Evolutionary conservation across 2,329 filamentous ascomycete genomes (phyloP), one percentile per base, ranked within the genome.

Genomic region (Dactylonectria estremocensis): DNA sequence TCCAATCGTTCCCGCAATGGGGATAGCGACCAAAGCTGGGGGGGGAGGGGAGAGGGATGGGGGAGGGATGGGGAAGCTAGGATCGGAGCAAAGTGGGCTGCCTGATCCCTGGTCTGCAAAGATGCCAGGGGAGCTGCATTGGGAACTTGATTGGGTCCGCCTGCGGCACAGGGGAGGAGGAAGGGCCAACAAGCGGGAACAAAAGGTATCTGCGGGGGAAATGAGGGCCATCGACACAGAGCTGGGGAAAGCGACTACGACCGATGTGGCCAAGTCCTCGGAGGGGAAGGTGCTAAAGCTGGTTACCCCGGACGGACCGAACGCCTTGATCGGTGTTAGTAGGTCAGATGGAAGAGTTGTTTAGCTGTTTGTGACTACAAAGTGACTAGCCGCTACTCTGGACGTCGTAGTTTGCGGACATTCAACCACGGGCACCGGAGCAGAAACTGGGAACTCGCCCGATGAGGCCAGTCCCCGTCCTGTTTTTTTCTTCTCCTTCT

Each of bases 191-290:
- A 8, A 48, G 63, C 52, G 54, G 59, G 22, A 60, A 28, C 24
- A 28, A 28, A 45, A 43, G 37, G 52, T 61, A 37, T 45, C 48
- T 75, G 73, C 73, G 73, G 73, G 73, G 72, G 66, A 74, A 66
- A 56, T 72, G 43, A 64, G 54, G 60, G 63, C 68, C 64, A 68
- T 68, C 53, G 61, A 48, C 58, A 59, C 7, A 4, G 7, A 33
- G 45, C 40, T n/a, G 55, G 46, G 45, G 31, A 28, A 28, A 28
- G n/a, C 24, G 24, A 2, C 24, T 28, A 28, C 24, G 24, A 28
- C 24, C 7, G 7, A 28, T 28, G 24, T 28, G 7, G 24, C 4
- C 24, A 28, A 28, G 24, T 28, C 24, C 24, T 28, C 7, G 24
- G 24, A 28, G 24, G 24, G 24, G 24, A 28, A 5, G 24, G 4